Percentiles rank a stretch among this genome's conserved stretches.
Evolutionary conservation across 768 basidiomycete genomes (phyloP).

Genomic region (Podaxis sp.): DNA sequence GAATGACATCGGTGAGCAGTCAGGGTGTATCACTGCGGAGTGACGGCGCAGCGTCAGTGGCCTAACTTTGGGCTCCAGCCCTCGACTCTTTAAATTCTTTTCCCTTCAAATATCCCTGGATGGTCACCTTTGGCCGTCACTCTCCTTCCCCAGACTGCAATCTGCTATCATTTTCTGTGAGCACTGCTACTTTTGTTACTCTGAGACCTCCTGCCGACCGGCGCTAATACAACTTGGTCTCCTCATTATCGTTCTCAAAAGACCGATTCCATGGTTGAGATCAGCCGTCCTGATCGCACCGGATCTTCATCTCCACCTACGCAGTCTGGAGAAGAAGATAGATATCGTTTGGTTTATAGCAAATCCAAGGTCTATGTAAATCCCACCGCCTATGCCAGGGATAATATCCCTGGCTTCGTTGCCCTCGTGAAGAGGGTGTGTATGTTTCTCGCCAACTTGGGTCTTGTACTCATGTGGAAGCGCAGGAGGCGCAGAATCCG

Average conservation of each 20-base stretch:
- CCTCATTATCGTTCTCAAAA: constrained; percentile 14
- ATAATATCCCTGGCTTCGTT: constrained; percentile 93
- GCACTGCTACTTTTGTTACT: constrained; percentile 5
- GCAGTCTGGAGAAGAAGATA: constrained; percentile 44
- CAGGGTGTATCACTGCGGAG: neutral
- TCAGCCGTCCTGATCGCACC: constrained; percentile 40
- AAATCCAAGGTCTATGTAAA: constrained; percentile 96
- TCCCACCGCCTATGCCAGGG: constrained; percentile 85
- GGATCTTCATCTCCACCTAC: constrained; percentile 16
- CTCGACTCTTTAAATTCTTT: too few species aligned
- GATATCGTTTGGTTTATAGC: constrained; percentile 76
- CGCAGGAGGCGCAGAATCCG: constrained; percentile 71
- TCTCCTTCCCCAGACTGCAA: constrained; percentile 20
- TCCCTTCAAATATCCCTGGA: neutral
- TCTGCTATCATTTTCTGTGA: constrained; percentile 27
- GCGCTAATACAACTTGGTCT: neutral
- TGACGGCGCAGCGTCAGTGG: neutral
- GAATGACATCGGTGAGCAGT: neutral
- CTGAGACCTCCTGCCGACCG: neutral
- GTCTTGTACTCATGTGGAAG: neutral
- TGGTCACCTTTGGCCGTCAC: constrained; percentile 10
- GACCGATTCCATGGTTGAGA: constrained; percentile 75
- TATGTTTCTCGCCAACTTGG: constrained; percentile 13
- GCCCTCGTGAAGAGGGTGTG: constrained; percentile 85
- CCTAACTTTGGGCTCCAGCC: neutral